Base-by-base conservation (phyloP, 495 filamentous ascomycete species). In the Xylaria curta region DNA sequence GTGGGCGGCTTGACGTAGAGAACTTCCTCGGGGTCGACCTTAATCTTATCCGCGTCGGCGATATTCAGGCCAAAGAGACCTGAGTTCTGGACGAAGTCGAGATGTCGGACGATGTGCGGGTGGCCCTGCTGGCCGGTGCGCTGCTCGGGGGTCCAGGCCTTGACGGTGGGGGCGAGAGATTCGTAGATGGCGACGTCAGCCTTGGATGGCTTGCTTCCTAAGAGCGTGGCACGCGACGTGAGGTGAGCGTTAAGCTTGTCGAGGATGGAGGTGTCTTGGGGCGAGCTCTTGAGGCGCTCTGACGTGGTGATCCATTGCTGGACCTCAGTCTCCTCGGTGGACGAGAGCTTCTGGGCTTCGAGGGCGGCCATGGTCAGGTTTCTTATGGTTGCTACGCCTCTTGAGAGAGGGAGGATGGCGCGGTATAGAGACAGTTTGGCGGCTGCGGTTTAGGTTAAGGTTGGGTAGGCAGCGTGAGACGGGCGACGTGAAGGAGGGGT, bases 41-140 rank as follows among this genome's bases (percentile, higher is more conserved):
- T 82, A 74, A 98, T 84, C 85, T 96, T 98, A 79, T 97, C 92
- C 69, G 85, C 86, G 56, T 91, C 89, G 62, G 85, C 82, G 64
- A 97, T 82, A 70, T 86, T 87, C 69, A 97, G 85, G 8, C 88
- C 88, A 75, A 97, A 97, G 59, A 95, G 70, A 0, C 89, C 87
- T 61, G 92, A 89, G 83, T 97, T 97, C 85, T 99, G 96, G 69
- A 99, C 92, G 78, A 97, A 97, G 81, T 98, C 96, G 74, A 97
- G 82, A 76, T 91, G 92, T 44, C 96, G 94, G 44, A 99, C 93
- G 75, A 98, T 92, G 80, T 98, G 89, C 76, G 96, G 94, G 78
- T 90, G 92, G 67, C 96, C 96, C 59, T 94, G 86, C 85, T 97
- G 89, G 44, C 96, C 96, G 7, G 96, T 97, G 75, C 92, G 89